phyloP scores from a whole-genome alignment of 2,329 filamentous ascomycete genomes.

The Ophiosphaerella herpotricha region DNA sequence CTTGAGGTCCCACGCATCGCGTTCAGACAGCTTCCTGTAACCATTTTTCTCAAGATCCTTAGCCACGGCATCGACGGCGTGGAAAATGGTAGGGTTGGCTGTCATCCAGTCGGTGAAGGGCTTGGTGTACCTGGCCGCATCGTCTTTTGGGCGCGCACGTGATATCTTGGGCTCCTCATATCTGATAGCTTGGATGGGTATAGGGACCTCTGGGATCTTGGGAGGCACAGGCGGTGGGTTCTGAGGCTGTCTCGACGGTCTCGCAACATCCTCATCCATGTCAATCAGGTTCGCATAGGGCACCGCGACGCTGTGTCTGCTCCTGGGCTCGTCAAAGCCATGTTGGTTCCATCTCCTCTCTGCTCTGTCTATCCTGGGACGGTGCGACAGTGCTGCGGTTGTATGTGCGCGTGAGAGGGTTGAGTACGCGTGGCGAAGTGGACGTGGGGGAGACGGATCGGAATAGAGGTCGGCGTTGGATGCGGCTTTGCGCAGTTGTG shows the following conservation, averaged over 20 bases:
- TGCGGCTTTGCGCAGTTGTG: constrained; percentile 41
- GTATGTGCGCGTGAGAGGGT: constrained; percentile 40
- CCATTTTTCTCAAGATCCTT: constrained; percentile 72
- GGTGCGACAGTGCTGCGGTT: constrained; percentile 30
- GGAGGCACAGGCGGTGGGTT: constrained; percentile 46
- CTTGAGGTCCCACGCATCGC: constrained; percentile 80
- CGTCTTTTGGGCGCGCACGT: constrained; percentile 26
- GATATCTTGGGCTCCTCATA: constrained; percentile 3
- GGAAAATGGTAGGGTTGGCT: constrained; percentile 90
- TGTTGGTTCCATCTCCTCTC: constrained; percentile 14
- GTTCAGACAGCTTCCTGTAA: constrained; percentile 78
- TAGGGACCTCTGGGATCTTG: constrained; percentile 38
- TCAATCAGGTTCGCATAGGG: constrained; percentile 39
- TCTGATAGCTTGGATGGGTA: constrained; percentile 10
- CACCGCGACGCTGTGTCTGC: constrained; percentile 38
- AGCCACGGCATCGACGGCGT: constrained; percentile 80
- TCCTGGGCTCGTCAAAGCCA: constrained; percentile 10
- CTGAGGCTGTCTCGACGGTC: constrained; percentile 27
- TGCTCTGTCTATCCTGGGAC: constrained; percentile 22
- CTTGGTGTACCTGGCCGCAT: constrained; percentile 65
- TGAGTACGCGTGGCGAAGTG: constrained; percentile 30
- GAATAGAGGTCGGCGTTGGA: constrained; percentile 46
- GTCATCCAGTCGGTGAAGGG: constrained; percentile 88
- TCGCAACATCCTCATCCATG: constrained; percentile 34
- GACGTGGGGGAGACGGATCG: constrained; percentile 37